Evolutionary conservation across 108 stramenopile genomes (phyloP), one percentile per base, ranked within the genome.

Genomic region (Aurantiochytrium sp.): DNA sequence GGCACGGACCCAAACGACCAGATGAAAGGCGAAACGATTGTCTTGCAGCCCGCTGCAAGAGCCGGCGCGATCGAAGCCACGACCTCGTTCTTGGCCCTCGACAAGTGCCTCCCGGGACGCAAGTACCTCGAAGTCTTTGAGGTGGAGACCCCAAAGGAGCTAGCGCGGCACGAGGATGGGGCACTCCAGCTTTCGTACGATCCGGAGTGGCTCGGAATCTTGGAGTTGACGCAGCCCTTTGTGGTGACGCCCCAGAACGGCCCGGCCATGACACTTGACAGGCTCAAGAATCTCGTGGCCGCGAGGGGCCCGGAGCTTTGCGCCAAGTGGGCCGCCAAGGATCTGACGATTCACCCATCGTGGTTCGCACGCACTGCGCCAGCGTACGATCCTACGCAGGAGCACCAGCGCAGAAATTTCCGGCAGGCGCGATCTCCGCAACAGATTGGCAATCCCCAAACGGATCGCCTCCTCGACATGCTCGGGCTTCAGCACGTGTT

Each of bases 51-150:
- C n/a, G n/a, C n/a, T n/a, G n/a, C n/a, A n/a, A n/a, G n/a, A n/a
- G n/a, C n/a, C n/a, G n/a, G n/a, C n/a, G n/a, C n/a, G n/a, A n/a
- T n/a, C n/a, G n/a, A n/a, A n/a, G n/a, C n/a, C 86, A 93, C 95
- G 90, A 99, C 99, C 3, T 92, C 93, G 0, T 99, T 99, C 90
- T 89, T 99, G 52, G 96, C 98, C 24, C 90, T 99, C 30, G 99
- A 99, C 92, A 99, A 99, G 89, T 97, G 97, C 88, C 88, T 99
- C 37, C 99, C 98, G 6, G 89, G 96, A 54, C 92, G 97, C 36
- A 94, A 95, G 4, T 97, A 96, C 86, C 90, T 98, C 4, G 96
- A 97, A 86, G 91, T 99, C 41, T 37, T 96, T 31, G 90, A 96
- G 55, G 50, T 97, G 22, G 91, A 92, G 55, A 87, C 88, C 54